A percentile compares a stretch with the other conserved stretches of the same genome.
Conservation (phyloP, 202 grass and related monocot species). For the Miscanthus sacchariflorus region DNA sequence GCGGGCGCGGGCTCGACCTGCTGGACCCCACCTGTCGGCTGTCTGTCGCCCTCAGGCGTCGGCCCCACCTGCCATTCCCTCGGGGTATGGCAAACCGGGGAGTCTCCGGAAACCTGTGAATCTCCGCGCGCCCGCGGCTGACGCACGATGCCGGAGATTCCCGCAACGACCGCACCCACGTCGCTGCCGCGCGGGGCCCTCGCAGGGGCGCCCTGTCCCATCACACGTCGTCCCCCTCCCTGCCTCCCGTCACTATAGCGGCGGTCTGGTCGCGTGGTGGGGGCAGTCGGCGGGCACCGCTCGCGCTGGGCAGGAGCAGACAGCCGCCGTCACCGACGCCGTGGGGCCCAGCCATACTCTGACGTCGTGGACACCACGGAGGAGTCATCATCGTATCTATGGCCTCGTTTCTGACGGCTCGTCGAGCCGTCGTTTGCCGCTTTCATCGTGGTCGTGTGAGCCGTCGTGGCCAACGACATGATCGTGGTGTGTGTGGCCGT, state of each 20-base stretch:
- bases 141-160: constrained; percentile 46
- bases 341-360: background rate
- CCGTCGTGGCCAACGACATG: background rate
- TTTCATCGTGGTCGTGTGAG: background rate
- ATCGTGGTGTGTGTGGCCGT: background rate
- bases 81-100: background rate
- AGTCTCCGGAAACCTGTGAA: constrained; percentile 49
- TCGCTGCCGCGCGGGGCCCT: background rate
- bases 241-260: background rate
- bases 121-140: constrained; percentile 32
- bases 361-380: background rate
- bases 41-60: too few relatives aligned
- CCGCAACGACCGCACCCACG: background rate
- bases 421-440: background rate
- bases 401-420: background rate
- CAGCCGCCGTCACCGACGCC: background rate
- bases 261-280: background rate
- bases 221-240: background rate
- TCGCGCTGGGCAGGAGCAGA: background rate
- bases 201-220: rapidly evolving
- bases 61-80: background rate
- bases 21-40: background rate
- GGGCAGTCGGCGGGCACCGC: background rate
- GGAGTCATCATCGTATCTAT: background rate
- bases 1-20: background rate